Base-by-base conservation (phyloP, 2,329 filamentous ascomycete species). In the Pestalotiopsis sp. region DNA sequence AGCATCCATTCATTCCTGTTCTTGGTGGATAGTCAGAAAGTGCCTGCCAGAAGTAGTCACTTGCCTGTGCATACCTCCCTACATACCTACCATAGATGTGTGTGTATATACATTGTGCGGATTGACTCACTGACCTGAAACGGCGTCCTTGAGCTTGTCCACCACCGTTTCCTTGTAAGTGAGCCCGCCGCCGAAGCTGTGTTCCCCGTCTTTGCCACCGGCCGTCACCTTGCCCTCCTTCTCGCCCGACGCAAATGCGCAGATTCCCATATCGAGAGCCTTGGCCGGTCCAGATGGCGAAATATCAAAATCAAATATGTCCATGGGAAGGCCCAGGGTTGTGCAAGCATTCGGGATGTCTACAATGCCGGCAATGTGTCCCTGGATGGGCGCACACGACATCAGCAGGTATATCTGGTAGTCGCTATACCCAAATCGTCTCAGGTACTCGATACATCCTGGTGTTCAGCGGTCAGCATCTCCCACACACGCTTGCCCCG, bases 271-370 rank as follows among this genome's bases (percentile, higher is more conserved):
- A 76, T 94, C 89, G 67, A 83, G 78, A 81, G 71, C 73, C 68
- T 74, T 71, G 4, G 86, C 87, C 6, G 85, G 83, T 4, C 83
- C 84, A 67, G 85, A 85, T 2, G 94, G 93, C 60, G 89, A 88
- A 72, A 97, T 95, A 77, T 97, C 94, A 79, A 98, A 97, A 75
- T 96, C 93, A 74, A 98, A 98, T 65, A 98, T 97, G 80, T 97
- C 94, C 85, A 97, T 93, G 1, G 94, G 94, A 66, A 97, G 77
- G 0, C 94, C 94, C 68, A 97, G 83, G 0, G 94, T 97, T 3
- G 94, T 97, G 76, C 94, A 97, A 0, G 92, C 93, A 76, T 97
- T 97, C 0, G 94, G 94, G 62, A 97, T 93, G 78, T 97, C 94
- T 9, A 97, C 94, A 67, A 97, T 92, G 0, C 94, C 94, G 1